Evolutionary conservation across 2,329 filamentous ascomycete genomes (phyloP).

Genomic region (Trematosphaeria pertusa): DNA sequence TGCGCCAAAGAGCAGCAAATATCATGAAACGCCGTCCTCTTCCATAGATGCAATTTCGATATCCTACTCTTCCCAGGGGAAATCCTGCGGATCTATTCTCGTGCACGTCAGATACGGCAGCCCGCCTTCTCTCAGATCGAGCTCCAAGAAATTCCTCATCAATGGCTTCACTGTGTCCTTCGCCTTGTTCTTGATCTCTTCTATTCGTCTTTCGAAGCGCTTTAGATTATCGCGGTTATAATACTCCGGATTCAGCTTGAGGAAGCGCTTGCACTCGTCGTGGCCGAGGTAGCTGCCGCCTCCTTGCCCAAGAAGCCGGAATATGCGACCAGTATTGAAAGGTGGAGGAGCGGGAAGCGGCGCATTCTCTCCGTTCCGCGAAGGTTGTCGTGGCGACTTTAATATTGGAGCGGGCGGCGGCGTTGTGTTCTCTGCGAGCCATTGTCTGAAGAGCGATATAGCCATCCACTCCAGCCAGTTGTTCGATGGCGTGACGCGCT

Average conservation of each 20-base stretch:
- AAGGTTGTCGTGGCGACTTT: constrained; percentile 52
- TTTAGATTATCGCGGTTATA: constrained; percentile 88
- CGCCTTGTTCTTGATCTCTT: constrained; percentile 86
- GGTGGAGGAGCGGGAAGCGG: constrained; percentile 50
- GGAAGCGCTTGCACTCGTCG: constrained; percentile 88
- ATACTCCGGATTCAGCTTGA: constrained; percentile 81
- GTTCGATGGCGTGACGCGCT: constrained; percentile 79
- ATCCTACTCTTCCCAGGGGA: constrained; percentile 66
- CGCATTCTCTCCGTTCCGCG: constrained; percentile 26
- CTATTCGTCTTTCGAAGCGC: constrained; percentile 83
- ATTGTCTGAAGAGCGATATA: constrained; percentile 86
- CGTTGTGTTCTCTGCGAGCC: constrained; percentile 89
- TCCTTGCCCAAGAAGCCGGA: constrained; percentile 74
- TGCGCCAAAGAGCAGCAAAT: too few relatives aligned
- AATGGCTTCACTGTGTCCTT: constrained; percentile 82
- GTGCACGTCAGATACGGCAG: constrained; percentile 71
- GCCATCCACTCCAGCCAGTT: constrained; percentile 90
- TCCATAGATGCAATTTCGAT: too few relatives aligned
- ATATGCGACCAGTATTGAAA: constrained; percentile 73
- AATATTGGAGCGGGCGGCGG: constrained; percentile 66
- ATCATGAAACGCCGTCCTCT: too few relatives aligned
- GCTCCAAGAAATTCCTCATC: constrained; percentile 83
- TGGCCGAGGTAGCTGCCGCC: constrained; percentile 74
- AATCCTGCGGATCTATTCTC: constrained; percentile 66
- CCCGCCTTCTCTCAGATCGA: constrained; percentile 68